phyloP scores from a whole-genome alignment of 2,329 filamentous ascomycete species.

The Paecilomyces sp. region DNA sequence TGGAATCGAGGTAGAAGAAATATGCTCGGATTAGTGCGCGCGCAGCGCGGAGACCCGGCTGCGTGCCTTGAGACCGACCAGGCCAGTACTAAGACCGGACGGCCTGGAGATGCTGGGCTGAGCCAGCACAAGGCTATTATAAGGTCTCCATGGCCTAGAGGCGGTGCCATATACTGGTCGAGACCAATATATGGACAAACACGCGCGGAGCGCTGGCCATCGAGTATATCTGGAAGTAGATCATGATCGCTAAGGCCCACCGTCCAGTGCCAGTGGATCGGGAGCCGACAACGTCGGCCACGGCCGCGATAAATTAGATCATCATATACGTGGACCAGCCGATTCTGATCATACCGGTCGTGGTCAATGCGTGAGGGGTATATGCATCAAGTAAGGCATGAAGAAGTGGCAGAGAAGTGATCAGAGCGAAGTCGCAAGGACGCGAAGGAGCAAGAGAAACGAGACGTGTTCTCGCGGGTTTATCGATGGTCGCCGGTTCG shows the following conservation, averaged over 20 bases:
- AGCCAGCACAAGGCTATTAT: neutral
- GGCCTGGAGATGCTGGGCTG: neutral
- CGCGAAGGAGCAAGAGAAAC: neutral
- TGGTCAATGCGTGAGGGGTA: neutral
- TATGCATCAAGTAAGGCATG: neutral
- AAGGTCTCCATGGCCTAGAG: neutral
- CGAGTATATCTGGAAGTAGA: neutral
- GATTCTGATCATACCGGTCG: neutral
- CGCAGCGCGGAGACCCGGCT: neutral
- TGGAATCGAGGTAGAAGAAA: neutral
- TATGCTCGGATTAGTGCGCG: neutral
- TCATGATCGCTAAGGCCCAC: neutral
- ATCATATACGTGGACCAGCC: neutral
- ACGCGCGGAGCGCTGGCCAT: neutral
- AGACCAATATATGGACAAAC: neutral
- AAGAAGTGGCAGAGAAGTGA: neutral
- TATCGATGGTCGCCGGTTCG: neutral
- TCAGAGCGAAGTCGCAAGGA: neutral
- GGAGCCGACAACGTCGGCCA: neutral
- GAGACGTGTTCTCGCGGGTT: neutral
- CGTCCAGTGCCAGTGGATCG: neutral
- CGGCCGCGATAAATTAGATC: neutral
- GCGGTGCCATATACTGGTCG: neutral
- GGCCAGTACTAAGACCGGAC: neutral
- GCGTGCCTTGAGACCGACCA: neutral